Base-by-base conservation (phyloP, 495 filamentous ascomycete species). In the Darksidea phi region DNA sequence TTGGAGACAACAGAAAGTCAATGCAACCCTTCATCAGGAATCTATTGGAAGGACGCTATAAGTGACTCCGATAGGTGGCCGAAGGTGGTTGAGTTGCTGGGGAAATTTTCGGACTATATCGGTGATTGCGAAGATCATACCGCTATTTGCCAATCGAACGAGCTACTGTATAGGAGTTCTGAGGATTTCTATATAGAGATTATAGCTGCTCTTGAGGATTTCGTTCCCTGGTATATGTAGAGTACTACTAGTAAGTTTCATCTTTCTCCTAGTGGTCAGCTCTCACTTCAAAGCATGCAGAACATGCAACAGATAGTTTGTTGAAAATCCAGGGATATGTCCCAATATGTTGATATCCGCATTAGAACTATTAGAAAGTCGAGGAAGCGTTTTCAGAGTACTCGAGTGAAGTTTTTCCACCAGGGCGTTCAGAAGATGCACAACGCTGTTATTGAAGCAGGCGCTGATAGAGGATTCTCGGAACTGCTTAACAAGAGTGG, bases 41-140 rank as follows among this genome's bases (percentile, higher is more conserved):
- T 17, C 57, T 60, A 5, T 48, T 21, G 18, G 57, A 60, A 53
- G 47, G 57, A 11, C 43, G 53, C 17, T 60, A 60, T 41, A 60
- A 53, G 21, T 20, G 18, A 60, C 20, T 52, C 57, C 2, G 57
- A 60, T 5, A 53, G 23, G 11, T 32, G 41, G 2, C 34, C 53
- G 21, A 60, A 60, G 25, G 26, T 53, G 47, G 48, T 48, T 15
- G 57, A 60, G 18, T 2, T 60, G n/a, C 25, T 60, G 6, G 24
- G 32, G 3, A 20, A 60, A 34, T 28, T 60, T 5, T 48, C 57
- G 4, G 18, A 43, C 3, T 1, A 11, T 25, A 46, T 60, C 7
- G 13, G 42, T 12, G 52, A 55, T 12, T 28, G 15, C 15, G 52
- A 55, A 26, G 52, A 55, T 11, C 42, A 55, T 26, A 11, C 36